These are phyloP conservation scores for Paraphaeosphaeria minitans DNA, from an alignment of 2,329 filamentous ascomycete species.

Conservation along the genomic window DNA sequence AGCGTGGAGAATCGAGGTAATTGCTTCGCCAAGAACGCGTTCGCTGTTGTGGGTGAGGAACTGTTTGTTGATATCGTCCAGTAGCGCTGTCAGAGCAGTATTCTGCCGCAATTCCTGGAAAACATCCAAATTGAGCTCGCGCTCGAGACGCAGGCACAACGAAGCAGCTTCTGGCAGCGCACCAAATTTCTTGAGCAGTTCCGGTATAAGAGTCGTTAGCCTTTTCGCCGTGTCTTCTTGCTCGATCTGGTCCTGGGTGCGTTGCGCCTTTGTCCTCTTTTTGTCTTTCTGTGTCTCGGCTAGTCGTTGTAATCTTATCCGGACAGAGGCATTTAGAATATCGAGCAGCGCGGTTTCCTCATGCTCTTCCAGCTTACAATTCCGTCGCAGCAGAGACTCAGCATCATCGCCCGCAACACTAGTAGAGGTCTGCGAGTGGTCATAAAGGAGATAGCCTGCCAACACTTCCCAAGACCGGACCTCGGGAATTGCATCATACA, in stretches of 20 bases:
- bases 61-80: constrained; percentile 92
- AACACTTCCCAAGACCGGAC: constrained; percentile 86
- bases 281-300: constrained; percentile 65
- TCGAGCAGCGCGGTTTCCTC: constrained; percentile 89
- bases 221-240: constrained; percentile 80
- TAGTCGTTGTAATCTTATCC: constrained; percentile 69
- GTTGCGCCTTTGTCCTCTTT: constrained; percentile 60
- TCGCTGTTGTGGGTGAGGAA: constrained; percentile 92
- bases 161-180: constrained; percentile 86
- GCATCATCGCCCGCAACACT: constrained; percentile 63
- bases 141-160: constrained; percentile 82
- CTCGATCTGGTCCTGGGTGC: constrained; percentile 69
- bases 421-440: constrained; percentile 70
- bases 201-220: constrained; percentile 79
- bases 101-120: constrained; percentile 91
- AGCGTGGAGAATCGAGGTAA: constrained; percentile 80
- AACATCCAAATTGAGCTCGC: constrained; percentile 82
- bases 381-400: constrained; percentile 69
- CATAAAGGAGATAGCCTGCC: constrained; percentile 88
- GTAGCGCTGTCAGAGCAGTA: constrained; percentile 75
- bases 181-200: constrained; percentile 89
- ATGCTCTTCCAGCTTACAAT: constrained; percentile 72
- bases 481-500: constrained; percentile 82
- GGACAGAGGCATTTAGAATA: constrained; percentile 82
- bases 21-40: constrained; percentile 81